Evolutionary conservation across 176 grass and related monocot species (phyloP).

Genomic region (Oropetium thomaeum): DNA sequence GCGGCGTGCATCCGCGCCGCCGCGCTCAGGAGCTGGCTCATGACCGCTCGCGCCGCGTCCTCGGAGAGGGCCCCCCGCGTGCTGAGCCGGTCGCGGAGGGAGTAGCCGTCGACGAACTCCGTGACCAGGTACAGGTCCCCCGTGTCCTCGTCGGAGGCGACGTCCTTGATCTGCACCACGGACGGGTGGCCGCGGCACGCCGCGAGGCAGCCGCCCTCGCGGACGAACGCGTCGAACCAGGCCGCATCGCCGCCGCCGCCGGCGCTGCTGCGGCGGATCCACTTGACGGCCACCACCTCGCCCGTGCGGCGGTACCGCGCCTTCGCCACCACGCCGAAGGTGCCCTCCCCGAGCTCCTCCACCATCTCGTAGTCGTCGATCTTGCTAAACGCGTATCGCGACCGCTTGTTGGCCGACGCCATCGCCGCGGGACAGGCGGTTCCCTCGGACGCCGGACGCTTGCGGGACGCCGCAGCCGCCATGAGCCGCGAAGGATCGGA

Average conservation of each 20-base stretch:
- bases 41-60: not conserved
- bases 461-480: not conserved
- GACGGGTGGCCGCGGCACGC: slow-evolving; percentile 9
- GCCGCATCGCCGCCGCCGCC: not conserved
- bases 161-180: slow-evolving; percentile 1
- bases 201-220: not conserved
- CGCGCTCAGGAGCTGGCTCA: slow-evolving; percentile 16
- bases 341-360: not conserved
- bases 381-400: not conserved
- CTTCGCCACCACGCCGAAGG: not conserved
- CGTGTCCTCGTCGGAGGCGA: not conserved
- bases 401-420: not conserved
- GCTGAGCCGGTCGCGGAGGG: not conserved
- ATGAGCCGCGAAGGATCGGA: not conserved
- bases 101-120: not conserved
- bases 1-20: slow-evolving; percentile 15
- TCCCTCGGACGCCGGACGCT: not conserved
- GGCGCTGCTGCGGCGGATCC: no score
- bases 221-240: not conserved
- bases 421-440: not conserved
- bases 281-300: slow-evolving; percentile 19
- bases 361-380: slow-evolving; percentile 7
- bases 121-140: not conserved
- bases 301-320: slow-evolving; percentile 3
- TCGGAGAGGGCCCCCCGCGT: not conserved